These are phyloP conservation scores for Balansia obtecta DNA, from an alignment of 2,329 filamentous ascomycete genomes.

Conservation along the genomic window DNA sequence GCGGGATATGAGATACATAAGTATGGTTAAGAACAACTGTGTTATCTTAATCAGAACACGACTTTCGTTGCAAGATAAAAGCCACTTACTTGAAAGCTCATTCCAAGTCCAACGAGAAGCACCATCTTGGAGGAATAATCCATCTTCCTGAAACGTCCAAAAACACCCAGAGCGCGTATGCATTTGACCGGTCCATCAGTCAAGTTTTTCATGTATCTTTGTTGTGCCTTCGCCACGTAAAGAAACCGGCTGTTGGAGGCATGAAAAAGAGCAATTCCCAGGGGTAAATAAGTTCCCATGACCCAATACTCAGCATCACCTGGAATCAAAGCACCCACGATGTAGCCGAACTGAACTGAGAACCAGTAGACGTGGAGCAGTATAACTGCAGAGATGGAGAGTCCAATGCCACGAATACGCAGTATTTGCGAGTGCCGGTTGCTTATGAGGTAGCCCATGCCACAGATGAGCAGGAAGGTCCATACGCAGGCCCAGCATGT, in stretches of 20 bases:
- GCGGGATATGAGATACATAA: conserved; percentile 45
- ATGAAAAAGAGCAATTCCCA: conserved; percentile 53
- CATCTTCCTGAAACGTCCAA: conserved; percentile 20
- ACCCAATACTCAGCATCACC: conserved; percentile 47
- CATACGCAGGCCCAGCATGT: conserved; percentile 19
- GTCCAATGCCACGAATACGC: conserved; percentile 25
- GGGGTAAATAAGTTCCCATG: conserved; percentile 51
- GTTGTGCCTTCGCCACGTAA: conserved; percentile 40
- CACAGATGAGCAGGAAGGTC: conserved; percentile 22
- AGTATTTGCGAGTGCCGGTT: conserved; percentile 25
- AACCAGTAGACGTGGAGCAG: conserved; percentile 30
- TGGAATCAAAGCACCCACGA: conserved; percentile 25
- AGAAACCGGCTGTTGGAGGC: conserved; percentile 49
- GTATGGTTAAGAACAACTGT: conserved; percentile 42
- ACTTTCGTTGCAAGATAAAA: not conserved
- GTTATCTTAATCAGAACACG: not conserved
- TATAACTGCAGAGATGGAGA: conserved; percentile 26
- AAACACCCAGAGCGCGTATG: conserved; percentile 12
- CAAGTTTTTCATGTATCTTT: conserved; percentile 12
- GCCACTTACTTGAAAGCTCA: conserved; percentile 38
- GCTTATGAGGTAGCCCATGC: conserved; percentile 26
- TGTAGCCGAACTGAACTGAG: conserved; percentile 25
- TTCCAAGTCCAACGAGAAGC: conserved; percentile 37
- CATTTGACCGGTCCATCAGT: conserved; percentile 4
- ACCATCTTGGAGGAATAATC: conserved; percentile 33